These are phyloP conservation scores for Alnus rubra DNA, from an alignment of 306 rosid species.

Conservation along the genomic window DNA sequence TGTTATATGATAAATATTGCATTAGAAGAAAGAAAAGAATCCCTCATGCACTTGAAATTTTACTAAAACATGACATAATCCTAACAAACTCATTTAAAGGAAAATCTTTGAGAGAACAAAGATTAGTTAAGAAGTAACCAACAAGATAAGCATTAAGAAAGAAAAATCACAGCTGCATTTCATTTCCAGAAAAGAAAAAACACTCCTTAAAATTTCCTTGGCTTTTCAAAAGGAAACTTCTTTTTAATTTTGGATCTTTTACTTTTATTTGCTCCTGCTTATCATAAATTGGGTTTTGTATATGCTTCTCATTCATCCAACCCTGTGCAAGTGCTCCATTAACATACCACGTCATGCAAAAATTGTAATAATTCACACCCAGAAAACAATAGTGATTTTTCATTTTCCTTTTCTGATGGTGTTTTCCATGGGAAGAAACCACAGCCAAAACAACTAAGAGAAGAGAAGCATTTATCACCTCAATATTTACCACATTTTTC, in stretches of 20 bases:
- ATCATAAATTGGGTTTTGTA: not conserved
- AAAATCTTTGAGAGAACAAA: not conserved
- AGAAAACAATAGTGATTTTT: too few relatives aligned
- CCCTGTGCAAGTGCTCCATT: not conserved
- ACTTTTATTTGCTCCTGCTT: not conserved
- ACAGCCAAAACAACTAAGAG: not conserved
- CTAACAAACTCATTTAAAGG: not conserved
- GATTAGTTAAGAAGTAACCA: not conserved
- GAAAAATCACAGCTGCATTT: not conserved
- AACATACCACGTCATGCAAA: not conserved
- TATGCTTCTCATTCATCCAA: not conserved
- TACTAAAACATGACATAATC: not conserved
- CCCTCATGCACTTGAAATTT: not conserved
- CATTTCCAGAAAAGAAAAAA: not conserved
- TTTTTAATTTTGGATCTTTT: not conserved
- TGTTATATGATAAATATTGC: not conserved
- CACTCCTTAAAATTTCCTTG: not conserved
- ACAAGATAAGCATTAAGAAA: not conserved
- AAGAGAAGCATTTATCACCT: not conserved
- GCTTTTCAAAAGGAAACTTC: not conserved
- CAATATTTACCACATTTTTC: not conserved
- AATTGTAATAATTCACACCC: not conserved
- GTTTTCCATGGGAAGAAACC: not conserved
- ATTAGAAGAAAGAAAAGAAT: not conserved
- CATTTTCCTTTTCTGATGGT: not conserved